These are phyloP conservation scores for Combretum micranthum DNA, from an alignment of 345 rosid species.

Conservation along the genomic window DNA sequence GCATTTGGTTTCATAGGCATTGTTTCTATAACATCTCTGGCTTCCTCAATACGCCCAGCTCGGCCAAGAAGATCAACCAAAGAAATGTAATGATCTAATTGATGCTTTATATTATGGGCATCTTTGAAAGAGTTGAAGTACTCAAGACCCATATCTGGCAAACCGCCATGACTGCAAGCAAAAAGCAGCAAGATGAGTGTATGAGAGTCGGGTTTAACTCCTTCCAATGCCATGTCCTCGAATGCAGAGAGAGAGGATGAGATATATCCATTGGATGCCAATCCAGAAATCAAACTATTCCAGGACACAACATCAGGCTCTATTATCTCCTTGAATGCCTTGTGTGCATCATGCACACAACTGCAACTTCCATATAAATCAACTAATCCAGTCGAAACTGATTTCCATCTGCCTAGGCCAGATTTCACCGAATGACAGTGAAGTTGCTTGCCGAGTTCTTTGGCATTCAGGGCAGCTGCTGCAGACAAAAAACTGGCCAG, in stretches of 20 bases:
- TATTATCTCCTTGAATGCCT: conserved; percentile 39
- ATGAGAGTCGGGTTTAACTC: conserved; percentile 43
- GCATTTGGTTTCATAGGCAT: conserved; percentile 43
- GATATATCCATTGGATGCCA: conserved; percentile 41
- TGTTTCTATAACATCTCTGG: conserved; percentile 30
- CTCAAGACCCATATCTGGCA: conserved; percentile 45
- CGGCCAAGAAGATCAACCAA: conserved; percentile 49
- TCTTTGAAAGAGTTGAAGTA: conserved; percentile 42
- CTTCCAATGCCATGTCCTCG: conserved; percentile 60
- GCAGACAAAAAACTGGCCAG: conserved; percentile 59
- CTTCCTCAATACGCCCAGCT: conserved; percentile 58
- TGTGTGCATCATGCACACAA: conserved; percentile 25
- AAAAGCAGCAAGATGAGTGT: conserved; percentile 43
- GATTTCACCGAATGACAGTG: conserved; percentile 53
- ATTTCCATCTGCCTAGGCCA: conserved; percentile 32
- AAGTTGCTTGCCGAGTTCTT: conserved; percentile 55
- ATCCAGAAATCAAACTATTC: conserved; percentile 56
- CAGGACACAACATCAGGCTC: conserved; percentile 57
- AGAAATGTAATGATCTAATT: conserved; percentile 42
- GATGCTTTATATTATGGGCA: conserved; percentile 32
- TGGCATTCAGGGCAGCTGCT: conserved; percentile 35
- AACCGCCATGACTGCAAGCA: conserved; percentile 46
- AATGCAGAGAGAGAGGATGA: conserved; percentile 54
- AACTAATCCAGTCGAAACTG: conserved; percentile 44
- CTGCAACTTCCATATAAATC: conserved; percentile 56